phyloP scores from a whole-genome alignment of 106 monocot genomes.

The Dendrobium catenatum region DNA sequence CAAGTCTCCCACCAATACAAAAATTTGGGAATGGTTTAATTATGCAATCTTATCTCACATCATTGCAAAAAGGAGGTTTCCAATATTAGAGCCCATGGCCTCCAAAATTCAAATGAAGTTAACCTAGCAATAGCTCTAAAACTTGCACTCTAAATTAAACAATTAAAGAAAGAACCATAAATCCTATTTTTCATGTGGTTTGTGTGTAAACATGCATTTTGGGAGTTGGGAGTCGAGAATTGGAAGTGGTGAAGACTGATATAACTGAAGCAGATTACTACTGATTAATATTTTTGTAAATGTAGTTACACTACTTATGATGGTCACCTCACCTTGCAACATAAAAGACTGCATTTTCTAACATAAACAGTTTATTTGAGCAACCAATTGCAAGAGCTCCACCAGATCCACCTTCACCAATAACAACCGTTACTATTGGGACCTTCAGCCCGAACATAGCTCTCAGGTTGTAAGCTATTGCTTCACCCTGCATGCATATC shows the following conservation, averaged over 20 bases:
- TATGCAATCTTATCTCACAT: background rate
- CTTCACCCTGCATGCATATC: slow-evolving; percentile 60
- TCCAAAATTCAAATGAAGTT: slow-evolving; percentile 2
- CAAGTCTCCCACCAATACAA: background rate
- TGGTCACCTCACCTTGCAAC: slow-evolving; percentile 66
- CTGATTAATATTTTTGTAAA: background rate
- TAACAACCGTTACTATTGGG: slow-evolving; percentile 78
- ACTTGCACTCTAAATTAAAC: background rate
- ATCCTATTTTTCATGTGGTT: background rate
- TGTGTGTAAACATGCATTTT: background rate
- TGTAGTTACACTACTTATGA: background rate
- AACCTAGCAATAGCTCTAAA: background rate
- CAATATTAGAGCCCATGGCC: background rate
- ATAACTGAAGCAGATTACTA: background rate
- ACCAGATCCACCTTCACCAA: slow-evolving; percentile 98
- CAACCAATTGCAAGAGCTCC: slow-evolving; percentile 95
- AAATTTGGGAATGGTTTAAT: background rate
- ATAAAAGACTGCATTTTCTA: slow-evolving; percentile 90
- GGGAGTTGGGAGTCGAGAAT: background rate
- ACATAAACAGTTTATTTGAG: slow-evolving; percentile 83
- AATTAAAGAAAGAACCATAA: background rate
- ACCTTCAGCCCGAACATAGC: slow-evolving; percentile 85
- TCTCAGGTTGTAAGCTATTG: slow-evolving; percentile 80
- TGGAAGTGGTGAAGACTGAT: background rate
- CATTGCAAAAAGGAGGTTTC: background rate